Evolutionary conservation across 495 filamentous ascomycete genomes (phyloP).

Genomic region (Pyronema omphalodes): DNA sequence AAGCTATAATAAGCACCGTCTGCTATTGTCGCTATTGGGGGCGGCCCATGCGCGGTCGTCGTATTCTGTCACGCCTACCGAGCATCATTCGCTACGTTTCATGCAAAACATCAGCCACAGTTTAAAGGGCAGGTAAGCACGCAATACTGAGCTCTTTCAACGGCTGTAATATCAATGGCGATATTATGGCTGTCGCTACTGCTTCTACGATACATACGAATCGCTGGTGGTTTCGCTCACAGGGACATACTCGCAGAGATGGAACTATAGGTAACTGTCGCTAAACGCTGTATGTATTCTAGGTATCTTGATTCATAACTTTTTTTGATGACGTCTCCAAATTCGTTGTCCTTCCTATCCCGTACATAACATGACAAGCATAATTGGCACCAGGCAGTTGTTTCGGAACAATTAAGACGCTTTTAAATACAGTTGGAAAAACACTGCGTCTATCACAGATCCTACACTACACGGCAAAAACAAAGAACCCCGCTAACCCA

Average conservation of each 20-base stretch:
- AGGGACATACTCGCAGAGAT: no score
- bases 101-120: neutral
- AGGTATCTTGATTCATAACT: neutral
- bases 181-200: no score
- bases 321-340: neutral
- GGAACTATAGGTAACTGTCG: no score
- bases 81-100: neutral
- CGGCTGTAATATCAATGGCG: neutral
- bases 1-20: neutral
- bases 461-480: constrained; percentile 7
- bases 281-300: no score
- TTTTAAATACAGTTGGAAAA: constrained; percentile 8
- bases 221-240: no score
- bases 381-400: neutral
- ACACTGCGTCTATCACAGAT: constrained; percentile 8
- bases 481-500: constrained; percentile 3
- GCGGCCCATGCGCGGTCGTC: neutral
- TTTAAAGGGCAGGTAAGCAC: neutral
- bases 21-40: neutral
- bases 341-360: neutral
- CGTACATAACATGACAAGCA: neutral
- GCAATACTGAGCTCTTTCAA: neutral
- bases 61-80: neutral
- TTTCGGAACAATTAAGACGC: constrained; percentile 8
- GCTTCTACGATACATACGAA: no score